A percentile compares a stretch with the other conserved stretches of the same genome.
Conservation (phyloP, 2,329 filamentous ascomycete species). For the Nothophaeocryptopus gaeumannii region DNA sequence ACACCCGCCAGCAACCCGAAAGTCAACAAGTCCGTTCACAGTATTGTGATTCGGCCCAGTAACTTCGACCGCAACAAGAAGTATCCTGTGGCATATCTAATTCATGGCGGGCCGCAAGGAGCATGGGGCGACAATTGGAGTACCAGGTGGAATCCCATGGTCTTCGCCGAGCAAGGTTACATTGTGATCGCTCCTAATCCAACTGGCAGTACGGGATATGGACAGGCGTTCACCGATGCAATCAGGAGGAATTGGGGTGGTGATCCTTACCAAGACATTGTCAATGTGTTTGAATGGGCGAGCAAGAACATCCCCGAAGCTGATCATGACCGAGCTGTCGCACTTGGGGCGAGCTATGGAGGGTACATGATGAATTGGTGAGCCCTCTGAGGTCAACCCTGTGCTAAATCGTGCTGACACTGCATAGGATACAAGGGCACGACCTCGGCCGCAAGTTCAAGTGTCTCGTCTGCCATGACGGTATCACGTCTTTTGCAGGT, state of each 20-base stretch:
- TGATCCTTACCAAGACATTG: constrained; percentile 77
- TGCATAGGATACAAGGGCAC: constrained; percentile 75
- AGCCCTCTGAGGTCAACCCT: background rate
- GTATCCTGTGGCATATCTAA: constrained; percentile 34
- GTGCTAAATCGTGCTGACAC: background rate
- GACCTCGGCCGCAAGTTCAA: constrained; percentile 81
- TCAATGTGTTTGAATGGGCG: constrained; percentile 73
- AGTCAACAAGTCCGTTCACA: constrained; percentile 56
- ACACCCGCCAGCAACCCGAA: constrained; percentile 58
- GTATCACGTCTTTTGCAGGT: constrained; percentile 30
- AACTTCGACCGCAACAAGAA: constrained; percentile 28
- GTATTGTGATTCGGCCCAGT: constrained; percentile 48
- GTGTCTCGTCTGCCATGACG: constrained; percentile 67
- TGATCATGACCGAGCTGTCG: constrained; percentile 67
- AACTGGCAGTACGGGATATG: constrained; percentile 33
- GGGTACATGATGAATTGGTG: constrained; percentile 66
- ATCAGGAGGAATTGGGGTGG: constrained; percentile 83
- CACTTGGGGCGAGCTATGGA: constrained; percentile 71
- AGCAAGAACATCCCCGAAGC: constrained; percentile 63
- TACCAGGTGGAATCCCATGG: constrained; percentile 32
- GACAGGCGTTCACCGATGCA: constrained; percentile 42
- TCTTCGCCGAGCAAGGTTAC: constrained; percentile 35
- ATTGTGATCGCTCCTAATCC: constrained; percentile 31
- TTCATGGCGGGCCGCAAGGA: constrained; percentile 34
- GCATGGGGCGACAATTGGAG: constrained; percentile 33